Evolutionary conservation across 2,329 filamentous ascomycete species (phyloP), one percentile per base, ranked within the genome.

Genomic region (Venturiaceae sp.): DNA sequence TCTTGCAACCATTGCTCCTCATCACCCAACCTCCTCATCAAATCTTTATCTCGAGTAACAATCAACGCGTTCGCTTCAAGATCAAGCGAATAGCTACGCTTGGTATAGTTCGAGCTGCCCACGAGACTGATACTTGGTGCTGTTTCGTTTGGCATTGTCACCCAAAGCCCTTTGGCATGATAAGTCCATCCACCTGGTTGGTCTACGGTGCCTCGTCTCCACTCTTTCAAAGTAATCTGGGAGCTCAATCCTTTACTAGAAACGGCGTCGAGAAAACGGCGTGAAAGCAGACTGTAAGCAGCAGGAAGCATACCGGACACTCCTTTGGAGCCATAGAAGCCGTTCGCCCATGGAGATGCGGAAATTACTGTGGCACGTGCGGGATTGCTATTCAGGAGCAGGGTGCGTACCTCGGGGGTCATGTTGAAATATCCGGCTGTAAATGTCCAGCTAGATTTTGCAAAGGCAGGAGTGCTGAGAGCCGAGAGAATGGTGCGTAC

Each of bases 351-450:
- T 0, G 92, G 94, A 0, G 90, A 91, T 1, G 94, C 94, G 0
- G 94, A 96, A 58, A 99, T 86, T 23, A 99, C 88, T 0, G 87
- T 92, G 61, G 90, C 94, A 44, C 78, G 79, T 1, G 75, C 72
- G 0, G 86, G 87, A 1, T 84, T 81, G 0, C 90, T 91, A 6
- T 80, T 78, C 33, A 99, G 83, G 0, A 99, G 79, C 0, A 96
- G 81, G 39, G 85, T 82, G 2, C 89, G 92, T 21, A 97, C 82
- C 3, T 86, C 84, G 0, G 91, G 87, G 6, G 91, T 91, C 58
- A 95, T 95, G 75, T 99, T 99, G 77, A 99, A 99, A 75, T 99
- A 99, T 56, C 94, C 94, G 0, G 94, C 94, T 0, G 94, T 97
- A 71, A 99, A 97, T 0, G 90, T 94, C 94, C 94, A 99, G 14